A percentile compares a stretch with the other conserved stretches of the same genome.
Evolutionary conservation across 2,329 filamentous ascomycete species (phyloP).

Genomic region (Rosellinia necatrix): DNA sequence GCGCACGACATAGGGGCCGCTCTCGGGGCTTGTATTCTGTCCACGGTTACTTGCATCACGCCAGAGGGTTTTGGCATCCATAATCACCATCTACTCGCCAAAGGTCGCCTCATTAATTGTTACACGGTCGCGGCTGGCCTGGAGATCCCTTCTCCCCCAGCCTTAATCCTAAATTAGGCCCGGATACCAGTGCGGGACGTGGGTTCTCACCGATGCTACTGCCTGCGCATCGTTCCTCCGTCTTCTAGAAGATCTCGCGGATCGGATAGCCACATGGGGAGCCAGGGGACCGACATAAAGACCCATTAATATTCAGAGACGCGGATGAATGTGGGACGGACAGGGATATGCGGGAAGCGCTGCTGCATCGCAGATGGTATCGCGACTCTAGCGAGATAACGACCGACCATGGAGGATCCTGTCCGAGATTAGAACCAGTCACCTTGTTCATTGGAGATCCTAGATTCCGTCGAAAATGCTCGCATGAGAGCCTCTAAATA

Average conservation of each 20-base stretch:
- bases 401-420: not conserved
- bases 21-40: slow-evolving; percentile 36
- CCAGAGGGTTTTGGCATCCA: slow-evolving; percentile 29
- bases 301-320: slow-evolving; percentile 20
- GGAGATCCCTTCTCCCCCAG: slow-evolving; percentile 30
- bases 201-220: slow-evolving; percentile 31
- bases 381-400: slow-evolving; percentile 16
- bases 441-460: not conserved
- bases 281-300: slow-evolving; percentile 22
- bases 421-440: not conserved
- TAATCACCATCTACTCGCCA: slow-evolving; percentile 37
- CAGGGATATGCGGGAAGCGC: slow-evolving; percentile 3
- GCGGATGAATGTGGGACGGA: slow-evolving; percentile 5
- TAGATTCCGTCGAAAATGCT: too few relatives aligned
- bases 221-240: slow-evolving; percentile 28
- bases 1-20: slow-evolving; percentile 36
- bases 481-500: not conserved
- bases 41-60: slow-evolving; percentile 38
- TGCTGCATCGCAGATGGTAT: slow-evolving; percentile 9
- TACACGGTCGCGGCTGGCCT: slow-evolving; percentile 30
- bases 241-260: slow-evolving; percentile 39
- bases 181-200: slow-evolving; percentile 31
- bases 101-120: slow-evolving; percentile 39
- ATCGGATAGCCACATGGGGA: slow-evolving; percentile 28
- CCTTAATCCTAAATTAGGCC: slow-evolving; percentile 36